Evolutionary conservation across 768 basidiomycete genomes (phyloP), one percentile per base, ranked within the genome.

Genomic region (Naganishia friedmannii): DNA sequence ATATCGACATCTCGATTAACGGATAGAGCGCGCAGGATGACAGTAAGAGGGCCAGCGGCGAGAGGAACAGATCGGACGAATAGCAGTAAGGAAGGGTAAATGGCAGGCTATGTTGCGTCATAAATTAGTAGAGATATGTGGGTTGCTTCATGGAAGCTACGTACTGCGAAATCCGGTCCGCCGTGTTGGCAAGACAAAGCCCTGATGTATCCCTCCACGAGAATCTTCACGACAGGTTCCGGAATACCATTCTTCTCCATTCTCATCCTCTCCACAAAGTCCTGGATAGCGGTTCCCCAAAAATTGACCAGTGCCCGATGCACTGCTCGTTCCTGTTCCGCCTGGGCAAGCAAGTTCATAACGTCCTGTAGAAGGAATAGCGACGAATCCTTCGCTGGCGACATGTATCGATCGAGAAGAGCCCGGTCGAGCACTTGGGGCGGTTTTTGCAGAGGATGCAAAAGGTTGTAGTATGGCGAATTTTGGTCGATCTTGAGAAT

Each of bases 241-340:
- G 68, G 21, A 17, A 73, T 54, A 17, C 87, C 88, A 77, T 90
- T 89, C 73, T 89, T 87, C 37, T 90, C 76, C 4, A 77, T 73
- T 67, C 88, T 85, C 39, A 79, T 83, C 53, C 85, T 82, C 45
- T 87, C 85, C 46, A 99, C 84, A 76, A 90, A 94, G 48, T 91
- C 92, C 39, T 93, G 86, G 53, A 92, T 81, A 0, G 86, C 86
- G 8, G 90, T 88, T 8, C 90, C 86, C 79, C 92, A 91, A 82
- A 97, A 97, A 0, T 88, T 88, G 53, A 92, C 80, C 19, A 98
- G 82, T 0, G 89, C 86, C 45, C 88, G 88, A 77, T 95, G 88
- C 60, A 71, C 79, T 3, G 75, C 77, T 19, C 77, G 73, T 13
- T 77, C 80, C 72, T 82, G 75, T 75, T 87, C 67, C 12, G 80